Percentiles rank a stretch among this genome's conserved stretches.
Evolutionary conservation across 2,329 filamentous ascomycete species (phyloP).

Genomic region (Aspergillus ochraceus): DNA sequence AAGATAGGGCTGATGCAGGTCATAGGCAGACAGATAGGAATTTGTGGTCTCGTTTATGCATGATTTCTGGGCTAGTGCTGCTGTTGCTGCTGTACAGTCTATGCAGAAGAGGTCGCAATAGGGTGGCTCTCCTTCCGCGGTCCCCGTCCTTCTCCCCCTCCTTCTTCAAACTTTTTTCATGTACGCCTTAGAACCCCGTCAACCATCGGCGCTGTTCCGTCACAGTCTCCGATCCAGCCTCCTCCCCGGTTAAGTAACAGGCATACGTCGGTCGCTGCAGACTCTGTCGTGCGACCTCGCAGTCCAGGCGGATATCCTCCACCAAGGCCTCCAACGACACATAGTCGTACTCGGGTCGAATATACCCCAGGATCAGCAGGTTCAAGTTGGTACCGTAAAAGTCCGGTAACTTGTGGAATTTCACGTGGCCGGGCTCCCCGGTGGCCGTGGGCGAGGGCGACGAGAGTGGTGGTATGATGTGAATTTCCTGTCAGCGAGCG

Average conservation of each 20-base stretch:
- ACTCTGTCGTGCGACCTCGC: slow-evolving; percentile 75
- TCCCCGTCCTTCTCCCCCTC: not conserved
- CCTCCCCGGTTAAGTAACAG: slow-evolving; percentile 39
- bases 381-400: slow-evolving; percentile 85
- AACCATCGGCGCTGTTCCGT: slow-evolving; percentile 36
- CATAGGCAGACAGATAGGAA: not conserved
- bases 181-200: slow-evolving; percentile 26
- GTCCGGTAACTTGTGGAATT: slow-evolving; percentile 56
- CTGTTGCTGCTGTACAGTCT: not conserved
- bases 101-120: not conserved
- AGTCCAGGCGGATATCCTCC: slow-evolving; percentile 85
- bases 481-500: slow-evolving; percentile 62
- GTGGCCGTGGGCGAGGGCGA: slow-evolving; percentile 35
- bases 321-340: slow-evolving; percentile 78
- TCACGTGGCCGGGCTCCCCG: slow-evolving; percentile 23
- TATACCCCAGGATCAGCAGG: slow-evolving; percentile 79
- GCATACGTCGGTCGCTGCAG: slow-evolving; percentile 65
- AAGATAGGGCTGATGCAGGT: slow-evolving; percentile 5
- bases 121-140: not conserved
- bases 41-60: slow-evolving; percentile 1
- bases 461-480: slow-evolving; percentile 75
- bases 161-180: not conserved
- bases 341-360: slow-evolving; percentile 88
- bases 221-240: slow-evolving; percentile 28
- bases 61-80: not conserved